A percentile compares a stretch with the other conserved stretches of the same genome.
phyloP scores from a whole-genome alignment of 495 filamentous ascomycete genomes.

The Penicillium diatomitis region DNA sequence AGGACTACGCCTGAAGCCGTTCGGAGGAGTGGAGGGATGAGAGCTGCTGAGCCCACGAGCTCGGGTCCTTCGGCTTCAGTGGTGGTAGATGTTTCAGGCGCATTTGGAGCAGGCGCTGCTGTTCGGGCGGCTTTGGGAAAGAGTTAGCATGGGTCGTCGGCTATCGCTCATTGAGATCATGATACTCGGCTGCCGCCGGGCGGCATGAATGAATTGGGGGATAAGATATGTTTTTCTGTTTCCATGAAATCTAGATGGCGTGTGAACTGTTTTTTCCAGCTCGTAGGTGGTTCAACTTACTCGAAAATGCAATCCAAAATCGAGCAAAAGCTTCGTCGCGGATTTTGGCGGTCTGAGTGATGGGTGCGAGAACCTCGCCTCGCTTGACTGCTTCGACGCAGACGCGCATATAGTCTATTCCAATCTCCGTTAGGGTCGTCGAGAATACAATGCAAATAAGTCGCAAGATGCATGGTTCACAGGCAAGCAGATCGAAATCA shows the following conservation, averaged over 20 bases:
- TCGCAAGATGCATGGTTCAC: neutral
- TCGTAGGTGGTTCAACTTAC: conserved; percentile 9
- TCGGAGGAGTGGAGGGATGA: conserved; percentile 32
- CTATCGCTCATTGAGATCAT: too few relatives aligned
- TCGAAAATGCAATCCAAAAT: conserved; percentile 35
- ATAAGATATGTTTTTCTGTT: neutral
- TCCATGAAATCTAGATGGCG: too few relatives aligned
- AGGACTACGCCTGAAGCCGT: conserved; percentile 32
- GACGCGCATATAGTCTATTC: conserved; percentile 25
- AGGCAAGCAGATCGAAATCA: neutral
- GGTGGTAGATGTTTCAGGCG: conserved; percentile 1
- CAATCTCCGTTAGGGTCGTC: too few relatives aligned
- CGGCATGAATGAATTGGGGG: too few relatives aligned
- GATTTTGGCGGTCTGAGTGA: conserved; percentile 21
- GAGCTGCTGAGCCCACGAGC: conserved; percentile 17
- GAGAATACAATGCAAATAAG: neutral
- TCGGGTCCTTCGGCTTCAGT: conserved; percentile 4
- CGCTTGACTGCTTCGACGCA: conserved; percentile 24
- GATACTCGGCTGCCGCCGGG: too few relatives aligned
- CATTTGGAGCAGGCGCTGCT: neutral
- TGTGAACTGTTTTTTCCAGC: neutral
- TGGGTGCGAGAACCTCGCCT: conserved; percentile 30
- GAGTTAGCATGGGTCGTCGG: neutral
- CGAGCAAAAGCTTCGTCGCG: conserved; percentile 36
- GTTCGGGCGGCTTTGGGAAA: neutral